Conservation (phyloP, 1,139 yeast genomes). For the Protomyces pachydermus region DNA sequence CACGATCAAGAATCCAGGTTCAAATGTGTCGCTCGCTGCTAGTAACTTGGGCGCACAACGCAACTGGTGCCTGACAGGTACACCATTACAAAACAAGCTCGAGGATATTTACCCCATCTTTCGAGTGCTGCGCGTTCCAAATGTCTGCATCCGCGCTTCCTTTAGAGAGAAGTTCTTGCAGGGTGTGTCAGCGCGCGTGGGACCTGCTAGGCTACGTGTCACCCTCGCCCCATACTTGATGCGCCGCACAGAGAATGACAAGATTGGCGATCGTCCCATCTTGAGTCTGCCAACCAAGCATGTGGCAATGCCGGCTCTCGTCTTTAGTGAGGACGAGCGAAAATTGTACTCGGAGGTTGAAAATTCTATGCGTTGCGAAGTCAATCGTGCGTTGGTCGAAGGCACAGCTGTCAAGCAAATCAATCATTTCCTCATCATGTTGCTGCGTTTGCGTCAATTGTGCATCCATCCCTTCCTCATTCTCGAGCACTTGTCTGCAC, state of each 20-base stretch:
- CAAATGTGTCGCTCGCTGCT: slow-evolving; percentile 90
- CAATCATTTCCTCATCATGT: slow-evolving; percentile 93
- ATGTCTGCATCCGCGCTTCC: slow-evolving; percentile 1
- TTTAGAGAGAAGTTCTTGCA: slow-evolving; percentile 47
- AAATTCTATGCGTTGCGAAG: slow-evolving; percentile 77
- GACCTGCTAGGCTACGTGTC: slow-evolving; percentile 68
- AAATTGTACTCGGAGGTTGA: slow-evolving; percentile 83
- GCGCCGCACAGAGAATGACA: slow-evolving; percentile 86
- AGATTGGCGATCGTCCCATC: slow-evolving; percentile 68
- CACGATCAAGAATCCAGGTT: slow-evolving; percentile 87
- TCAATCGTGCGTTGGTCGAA: slow-evolving; percentile 79
- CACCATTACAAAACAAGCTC: slow-evolving; percentile 91
- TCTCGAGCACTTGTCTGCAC: slow-evolving; percentile 37
- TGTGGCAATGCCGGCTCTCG: slow-evolving; percentile 77
- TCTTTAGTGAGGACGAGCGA: slow-evolving; percentile 87
- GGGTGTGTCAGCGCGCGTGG: slow-evolving; percentile 69
- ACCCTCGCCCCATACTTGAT: slow-evolving; percentile 76
- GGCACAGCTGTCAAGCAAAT: slow-evolving; percentile 90
- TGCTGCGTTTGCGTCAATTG: slow-evolving; percentile 93
- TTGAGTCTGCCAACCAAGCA: slow-evolving; percentile 92
- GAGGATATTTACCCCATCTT: slow-evolving; percentile 93
- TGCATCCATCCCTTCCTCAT: slow-evolving; percentile 98
- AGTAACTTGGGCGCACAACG: slow-evolving; percentile 63
- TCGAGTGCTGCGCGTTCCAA: slow-evolving; percentile 39
- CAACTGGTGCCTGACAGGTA: slow-evolving; percentile 89